Evolutionary conservation across 345 rosid genomes (phyloP).

Genomic region (Carallia brachiata): DNA sequence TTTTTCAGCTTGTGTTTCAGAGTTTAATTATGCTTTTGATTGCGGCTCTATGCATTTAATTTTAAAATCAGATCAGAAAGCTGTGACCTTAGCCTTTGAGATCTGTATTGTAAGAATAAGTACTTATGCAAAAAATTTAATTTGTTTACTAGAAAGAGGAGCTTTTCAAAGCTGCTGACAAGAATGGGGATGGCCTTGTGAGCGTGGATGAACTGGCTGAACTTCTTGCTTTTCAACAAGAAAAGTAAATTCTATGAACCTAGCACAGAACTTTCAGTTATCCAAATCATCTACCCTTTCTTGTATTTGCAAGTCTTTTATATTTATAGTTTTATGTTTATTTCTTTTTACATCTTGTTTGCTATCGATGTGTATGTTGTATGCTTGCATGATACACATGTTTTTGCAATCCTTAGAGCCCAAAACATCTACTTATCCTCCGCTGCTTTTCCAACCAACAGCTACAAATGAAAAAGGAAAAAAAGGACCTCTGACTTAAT

Average conservation of each 20-base stretch:
- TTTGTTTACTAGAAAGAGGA: constrained; percentile 71
- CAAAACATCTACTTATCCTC: no score
- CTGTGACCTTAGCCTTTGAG: background rate
- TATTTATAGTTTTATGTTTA: background rate
- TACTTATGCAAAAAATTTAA: background rate
- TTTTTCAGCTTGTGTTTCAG: constrained; percentile 4
- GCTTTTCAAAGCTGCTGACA: constrained; percentile 87
- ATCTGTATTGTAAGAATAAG: no score
- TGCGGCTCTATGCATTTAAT: background rate
- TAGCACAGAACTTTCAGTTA: constrained; percentile 10
- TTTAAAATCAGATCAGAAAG: background rate
- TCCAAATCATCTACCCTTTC: background rate
- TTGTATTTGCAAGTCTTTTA: background rate
- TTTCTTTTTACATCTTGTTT: no score
- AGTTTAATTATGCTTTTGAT: background rate
- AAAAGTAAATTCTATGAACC: constrained; percentile 47
- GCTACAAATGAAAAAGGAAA: no score
- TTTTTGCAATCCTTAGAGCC: no score
- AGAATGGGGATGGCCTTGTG: constrained; percentile 82
- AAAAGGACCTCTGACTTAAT: no score
- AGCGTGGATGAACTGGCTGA: constrained; percentile 91
- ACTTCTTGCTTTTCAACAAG: constrained; percentile 84
- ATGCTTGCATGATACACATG: no score
- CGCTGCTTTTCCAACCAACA: no score
- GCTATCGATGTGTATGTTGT: no score